Conservation (phyloP, 352 stramenopile species). For the Phytophthora foliorum region DNA sequence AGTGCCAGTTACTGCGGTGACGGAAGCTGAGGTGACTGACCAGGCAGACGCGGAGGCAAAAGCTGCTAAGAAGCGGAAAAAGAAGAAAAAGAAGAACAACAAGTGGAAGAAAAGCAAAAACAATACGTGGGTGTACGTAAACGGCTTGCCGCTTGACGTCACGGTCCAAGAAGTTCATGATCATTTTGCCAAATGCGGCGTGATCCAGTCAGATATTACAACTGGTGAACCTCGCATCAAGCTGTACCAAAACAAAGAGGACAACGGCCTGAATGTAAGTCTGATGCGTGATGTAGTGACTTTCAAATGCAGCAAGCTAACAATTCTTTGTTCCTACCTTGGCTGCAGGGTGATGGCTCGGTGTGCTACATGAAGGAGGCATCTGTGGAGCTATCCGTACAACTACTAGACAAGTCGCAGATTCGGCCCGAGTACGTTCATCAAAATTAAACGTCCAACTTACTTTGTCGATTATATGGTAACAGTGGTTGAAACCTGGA, state of each 20-base stretch:
- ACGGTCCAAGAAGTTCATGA: slow-evolving; percentile 93
- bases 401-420: slow-evolving; percentile 93
- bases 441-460: slow-evolving; percentile 17
- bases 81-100: slow-evolving; percentile 89
- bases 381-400: slow-evolving; percentile 95
- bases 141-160: slow-evolving; percentile 94
- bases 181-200: slow-evolving; percentile 95
- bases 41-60: slow-evolving; percentile 15
- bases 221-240: slow-evolving; percentile 96
- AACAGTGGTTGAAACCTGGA: background rate
- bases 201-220: slow-evolving; percentile 95
- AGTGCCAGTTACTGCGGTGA: background rate
- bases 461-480: slow-evolving; percentile 7
- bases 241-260: slow-evolving; percentile 93
- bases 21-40: slow-evolving; percentile 11
- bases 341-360: slow-evolving; percentile 91
- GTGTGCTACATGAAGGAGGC: slow-evolving; percentile 97
- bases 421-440: slow-evolving; percentile 81
- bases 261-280: slow-evolving; percentile 90
- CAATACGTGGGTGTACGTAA: slow-evolving; percentile 97
- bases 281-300: too few relatives aligned
- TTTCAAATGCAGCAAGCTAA: background rate
- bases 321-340: background rate
- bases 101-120: slow-evolving; percentile 87
- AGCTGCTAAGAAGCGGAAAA: slow-evolving; percentile 63